A percentile compares a stretch with the other conserved stretches of the same genome.
Conservation (phyloP, 345 rosid genomes). For the Camelina hispida region DNA sequence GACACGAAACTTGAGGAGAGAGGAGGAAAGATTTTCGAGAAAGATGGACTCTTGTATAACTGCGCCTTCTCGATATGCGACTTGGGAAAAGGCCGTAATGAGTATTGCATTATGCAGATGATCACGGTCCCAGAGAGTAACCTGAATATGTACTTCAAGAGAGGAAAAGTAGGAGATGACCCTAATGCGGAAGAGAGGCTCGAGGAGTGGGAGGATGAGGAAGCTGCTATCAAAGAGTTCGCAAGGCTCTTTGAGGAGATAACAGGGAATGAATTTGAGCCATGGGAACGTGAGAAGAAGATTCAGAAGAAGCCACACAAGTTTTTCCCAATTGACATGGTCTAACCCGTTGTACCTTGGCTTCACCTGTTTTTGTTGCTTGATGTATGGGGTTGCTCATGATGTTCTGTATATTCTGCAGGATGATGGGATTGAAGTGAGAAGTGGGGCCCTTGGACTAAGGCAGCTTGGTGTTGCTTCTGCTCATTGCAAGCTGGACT, state of each 20-base stretch:
- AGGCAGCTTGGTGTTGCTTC: constrained; percentile 75
- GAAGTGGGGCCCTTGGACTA: constrained; percentile 72
- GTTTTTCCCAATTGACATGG: constrained; percentile 80
- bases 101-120: constrained; percentile 80
- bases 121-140: constrained; percentile 58
- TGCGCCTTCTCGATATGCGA: constrained; percentile 79
- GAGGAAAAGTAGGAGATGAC: constrained; percentile 70
- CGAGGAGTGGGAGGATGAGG: constrained; percentile 68
- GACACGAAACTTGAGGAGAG: constrained; percentile 60
- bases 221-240: constrained; percentile 68
- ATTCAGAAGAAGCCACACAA: constrained; percentile 66
- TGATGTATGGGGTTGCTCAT: background rate
- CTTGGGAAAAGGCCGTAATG: constrained; percentile 63
- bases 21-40: constrained; percentile 65
- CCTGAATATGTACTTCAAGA: constrained; percentile 71
- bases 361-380: background rate
- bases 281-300: constrained; percentile 84
- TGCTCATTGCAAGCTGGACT: constrained; percentile 69
- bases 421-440: constrained; percentile 79
- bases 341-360: constrained; percentile 21
- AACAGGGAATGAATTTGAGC: constrained; percentile 82
- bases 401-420: background rate
- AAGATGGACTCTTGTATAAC: constrained; percentile 70
- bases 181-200: constrained; percentile 68
- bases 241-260: constrained; percentile 65